phyloP scores from a whole-genome alignment of 2,329 filamentous ascomycete species.

The Aspergillus spinulosporus region DNA sequence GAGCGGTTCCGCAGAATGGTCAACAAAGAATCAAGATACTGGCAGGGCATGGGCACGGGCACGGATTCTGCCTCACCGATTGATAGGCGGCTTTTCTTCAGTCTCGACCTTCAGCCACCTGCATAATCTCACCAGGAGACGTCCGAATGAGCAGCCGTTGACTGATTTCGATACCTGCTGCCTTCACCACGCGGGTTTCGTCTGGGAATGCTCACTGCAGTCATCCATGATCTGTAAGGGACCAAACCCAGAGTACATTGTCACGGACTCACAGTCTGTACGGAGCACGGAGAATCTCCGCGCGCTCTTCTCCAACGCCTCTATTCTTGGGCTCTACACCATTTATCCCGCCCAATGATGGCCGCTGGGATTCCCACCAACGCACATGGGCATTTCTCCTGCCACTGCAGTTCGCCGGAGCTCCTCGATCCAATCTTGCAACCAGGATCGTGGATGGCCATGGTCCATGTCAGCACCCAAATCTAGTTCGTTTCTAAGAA shows the following conservation, averaged over 20 bases:
- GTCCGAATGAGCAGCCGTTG: neutral
- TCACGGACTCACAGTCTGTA: neutral
- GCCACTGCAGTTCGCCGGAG: too few species aligned
- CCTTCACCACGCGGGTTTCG: constrained; percentile 4
- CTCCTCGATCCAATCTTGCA: neutral
- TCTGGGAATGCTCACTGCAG: neutral
- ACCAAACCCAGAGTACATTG: neutral
- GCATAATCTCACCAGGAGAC: neutral
- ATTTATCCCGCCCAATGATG: neutral
- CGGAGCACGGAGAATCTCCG: too few species aligned
- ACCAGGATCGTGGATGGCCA: neutral
- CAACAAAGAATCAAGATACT: too few species aligned
- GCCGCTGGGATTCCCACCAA: too few species aligned
- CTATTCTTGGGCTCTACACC: neutral
- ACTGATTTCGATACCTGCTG: neutral
- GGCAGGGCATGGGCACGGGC: neutral
- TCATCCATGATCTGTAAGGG: constrained; percentile 2
- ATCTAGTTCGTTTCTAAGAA: neutral
- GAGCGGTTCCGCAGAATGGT: too few species aligned
- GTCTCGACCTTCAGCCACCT: neutral
- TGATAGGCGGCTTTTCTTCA: neutral
- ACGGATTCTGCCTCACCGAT: neutral
- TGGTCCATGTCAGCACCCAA: constrained; percentile 10
- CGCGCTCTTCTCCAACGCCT: neutral
- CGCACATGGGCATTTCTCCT: too few species aligned